Conservation (phyloP, 2,329 filamentous ascomycete species). For the Beauveria bassiana region DNA sequence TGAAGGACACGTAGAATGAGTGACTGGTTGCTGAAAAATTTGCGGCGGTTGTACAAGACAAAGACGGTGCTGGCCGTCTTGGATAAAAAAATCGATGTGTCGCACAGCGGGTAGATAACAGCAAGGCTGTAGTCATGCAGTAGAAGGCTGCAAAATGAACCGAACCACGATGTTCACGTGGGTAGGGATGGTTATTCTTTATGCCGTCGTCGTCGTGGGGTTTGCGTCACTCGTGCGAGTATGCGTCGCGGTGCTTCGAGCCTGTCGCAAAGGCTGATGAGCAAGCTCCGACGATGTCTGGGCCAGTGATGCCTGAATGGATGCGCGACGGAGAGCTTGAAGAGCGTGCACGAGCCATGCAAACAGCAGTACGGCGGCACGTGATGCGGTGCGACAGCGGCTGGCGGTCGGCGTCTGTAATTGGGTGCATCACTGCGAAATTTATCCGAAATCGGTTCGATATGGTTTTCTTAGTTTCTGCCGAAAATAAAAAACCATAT, state of each 20-base stretch:
- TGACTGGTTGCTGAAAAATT: not conserved
- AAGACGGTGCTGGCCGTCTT: not conserved
- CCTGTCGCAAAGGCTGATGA: constrained; percentile 7
- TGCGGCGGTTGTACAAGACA: not conserved
- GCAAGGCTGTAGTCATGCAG: not conserved
- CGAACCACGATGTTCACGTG: not conserved
- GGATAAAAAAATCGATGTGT: not conserved
- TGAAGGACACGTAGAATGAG: not conserved
- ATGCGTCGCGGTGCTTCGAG: not conserved
- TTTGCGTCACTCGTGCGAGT: not conserved
- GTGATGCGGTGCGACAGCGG: not conserved
- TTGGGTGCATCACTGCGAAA: too few relatives aligned
- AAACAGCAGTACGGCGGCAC: constrained; percentile 8
- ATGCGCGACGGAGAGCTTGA: constrained; percentile 5
- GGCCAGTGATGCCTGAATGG: not conserved
- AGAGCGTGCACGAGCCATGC: constrained; percentile 8
- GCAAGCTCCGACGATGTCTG: constrained; percentile 4
- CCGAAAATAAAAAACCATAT: too few relatives aligned
- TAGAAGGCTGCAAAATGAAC: not conserved
- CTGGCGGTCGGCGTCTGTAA: not conserved
- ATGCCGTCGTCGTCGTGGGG: not conserved
- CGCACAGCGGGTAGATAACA: not conserved
- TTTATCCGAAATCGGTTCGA: too few relatives aligned
- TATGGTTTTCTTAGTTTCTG: too few relatives aligned
- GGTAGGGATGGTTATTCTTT: not conserved